phyloP scores from a whole-genome alignment of 768 basidiomycete species.

The Mycena vitilis region DNA sequence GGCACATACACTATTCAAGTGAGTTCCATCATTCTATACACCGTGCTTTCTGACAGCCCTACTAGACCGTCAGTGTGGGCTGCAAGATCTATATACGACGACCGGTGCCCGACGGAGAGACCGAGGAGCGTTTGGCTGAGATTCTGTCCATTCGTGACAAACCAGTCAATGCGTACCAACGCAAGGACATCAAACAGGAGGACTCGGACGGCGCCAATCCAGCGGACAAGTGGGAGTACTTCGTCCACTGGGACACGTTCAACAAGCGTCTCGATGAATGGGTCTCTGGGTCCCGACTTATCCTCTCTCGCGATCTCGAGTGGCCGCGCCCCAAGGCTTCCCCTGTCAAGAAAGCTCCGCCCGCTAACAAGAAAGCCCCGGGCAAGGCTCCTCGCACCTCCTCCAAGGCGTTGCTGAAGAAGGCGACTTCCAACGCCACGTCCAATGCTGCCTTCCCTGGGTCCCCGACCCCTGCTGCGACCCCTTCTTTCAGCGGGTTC shows the following conservation, averaged over 20 bases:
- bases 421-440: conserved; percentile 76
- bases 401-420: conserved; percentile 67
- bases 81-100: conserved; percentile 96
- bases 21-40: conserved; percentile 44
- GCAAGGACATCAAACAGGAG: conserved; percentile 57
- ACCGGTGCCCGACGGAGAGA: conserved; percentile 75
- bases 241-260: conserved; percentile 98
- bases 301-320: conserved; percentile 88
- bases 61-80: conserved; percentile 87
- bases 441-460: conserved; percentile 67
- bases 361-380: conserved; percentile 58
- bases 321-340: conserved; percentile 92
- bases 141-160: conserved; percentile 95
- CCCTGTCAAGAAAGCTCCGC: conserved; percentile 64
- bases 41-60: conserved; percentile 47
- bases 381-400: conserved; percentile 70
- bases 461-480: conserved; percentile 71
- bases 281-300: conserved; percentile 89
- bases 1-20: conserved; percentile 85
- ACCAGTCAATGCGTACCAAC: conserved; percentile 71
- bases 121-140: conserved; percentile 94
- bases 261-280: conserved; percentile 99
- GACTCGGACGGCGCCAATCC: conserved; percentile 58
- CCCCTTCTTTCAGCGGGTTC: conserved; percentile 59
- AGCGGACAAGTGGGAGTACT: conserved; percentile 91